Conservation (phyloP, 208 protist species). For the Leishmania arabica region DNA sequence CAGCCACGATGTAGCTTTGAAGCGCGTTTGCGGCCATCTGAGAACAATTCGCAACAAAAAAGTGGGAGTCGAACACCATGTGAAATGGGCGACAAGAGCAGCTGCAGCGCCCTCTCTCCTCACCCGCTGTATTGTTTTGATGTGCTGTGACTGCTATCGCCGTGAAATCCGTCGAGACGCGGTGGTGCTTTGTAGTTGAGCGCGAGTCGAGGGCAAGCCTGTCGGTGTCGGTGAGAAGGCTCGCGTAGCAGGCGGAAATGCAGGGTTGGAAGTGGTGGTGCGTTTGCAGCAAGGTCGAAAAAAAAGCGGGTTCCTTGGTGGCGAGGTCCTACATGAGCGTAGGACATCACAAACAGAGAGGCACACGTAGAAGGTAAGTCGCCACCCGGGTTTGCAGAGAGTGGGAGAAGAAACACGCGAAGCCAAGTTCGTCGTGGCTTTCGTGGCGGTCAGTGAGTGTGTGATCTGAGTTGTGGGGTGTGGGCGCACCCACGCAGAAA, state of each 20-base stretch:
- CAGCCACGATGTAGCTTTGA: conserved; percentile 20
- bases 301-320: background rate
- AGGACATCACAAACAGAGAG: background rate
- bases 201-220: background rate
- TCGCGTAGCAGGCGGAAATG: background rate
- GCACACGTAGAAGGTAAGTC: background rate
- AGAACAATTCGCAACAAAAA: background rate
- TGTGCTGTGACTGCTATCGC: background rate
- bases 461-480: background rate
- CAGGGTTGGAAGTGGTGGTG: background rate
- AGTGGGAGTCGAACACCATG: background rate
- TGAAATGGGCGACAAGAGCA: background rate
- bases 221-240: background rate
- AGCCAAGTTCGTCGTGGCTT: background rate
- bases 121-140: background rate
- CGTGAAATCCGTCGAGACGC: background rate
- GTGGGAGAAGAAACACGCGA: background rate
- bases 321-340: too few species aligned
- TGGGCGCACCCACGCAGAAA: background rate
- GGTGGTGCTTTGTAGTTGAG: background rate
- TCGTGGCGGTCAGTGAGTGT: background rate
- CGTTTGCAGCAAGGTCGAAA: background rate
- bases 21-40: conserved; percentile 11
- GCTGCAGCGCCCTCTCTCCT: background rate
- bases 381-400: background rate